A percentile compares a stretch with the other conserved stretches of the same genome.
Conservation (phyloP, 2,329 filamentous ascomycete genomes). For the Cytospora paraplurivora region DNA sequence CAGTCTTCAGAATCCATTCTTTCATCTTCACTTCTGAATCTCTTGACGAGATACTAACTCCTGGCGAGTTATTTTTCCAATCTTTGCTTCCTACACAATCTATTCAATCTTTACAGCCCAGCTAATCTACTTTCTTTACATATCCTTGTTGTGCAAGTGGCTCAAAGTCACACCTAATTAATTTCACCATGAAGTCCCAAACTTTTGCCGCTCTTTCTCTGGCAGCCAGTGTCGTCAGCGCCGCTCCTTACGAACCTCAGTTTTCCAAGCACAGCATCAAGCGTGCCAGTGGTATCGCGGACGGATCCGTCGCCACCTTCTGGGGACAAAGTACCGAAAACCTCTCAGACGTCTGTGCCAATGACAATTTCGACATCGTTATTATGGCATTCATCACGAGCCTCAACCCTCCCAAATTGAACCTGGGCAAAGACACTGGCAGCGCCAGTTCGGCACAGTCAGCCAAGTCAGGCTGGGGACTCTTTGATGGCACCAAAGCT, state of each 20-base stretch:
- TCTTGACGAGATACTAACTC: conserved; percentile 21
- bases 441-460: conserved; percentile 13
- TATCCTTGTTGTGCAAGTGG: neutral
- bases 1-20: neutral
- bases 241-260: conserved; percentile 6
- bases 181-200: conserved; percentile 16
- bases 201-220: conserved; percentile 6
- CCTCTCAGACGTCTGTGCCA: conserved; percentile 17
- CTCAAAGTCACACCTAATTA: neutral
- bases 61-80: conserved; percentile 15
- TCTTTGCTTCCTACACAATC: conserved; percentile 1
- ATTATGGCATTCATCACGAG: conserved; percentile 23
- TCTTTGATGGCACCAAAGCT: conserved; percentile 19
- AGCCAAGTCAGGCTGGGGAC: conserved; percentile 4
- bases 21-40: conserved; percentile 1
- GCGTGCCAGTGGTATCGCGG: conserved; percentile 2
- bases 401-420: conserved; percentile 22
- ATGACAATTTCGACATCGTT: conserved; percentile 20
- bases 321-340: conserved; percentile 19
- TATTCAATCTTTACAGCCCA: neutral
- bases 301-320: conserved; percentile 11
- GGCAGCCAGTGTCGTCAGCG: conserved; percentile 5
- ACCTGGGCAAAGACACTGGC: conserved; percentile 24
- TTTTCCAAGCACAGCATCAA: conserved; percentile 4
- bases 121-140: neutral